These are phyloP conservation scores for Kockovaella imperatae DNA, from an alignment of 768 basidiomycete species.

Conservation along the genomic window DNA sequence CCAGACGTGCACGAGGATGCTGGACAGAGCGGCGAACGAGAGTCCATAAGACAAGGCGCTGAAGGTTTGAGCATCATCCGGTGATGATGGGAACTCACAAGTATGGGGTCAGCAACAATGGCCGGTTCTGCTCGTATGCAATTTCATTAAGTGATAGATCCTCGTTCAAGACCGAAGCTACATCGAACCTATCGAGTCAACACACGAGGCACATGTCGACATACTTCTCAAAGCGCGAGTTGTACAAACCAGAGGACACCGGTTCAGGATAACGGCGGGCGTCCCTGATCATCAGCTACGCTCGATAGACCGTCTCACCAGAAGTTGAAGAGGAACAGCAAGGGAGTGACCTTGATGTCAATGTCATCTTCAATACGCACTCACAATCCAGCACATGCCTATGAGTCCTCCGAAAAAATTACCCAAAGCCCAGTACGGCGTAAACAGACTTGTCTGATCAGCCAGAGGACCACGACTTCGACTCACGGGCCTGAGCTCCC, in stretches of 20 bases:
- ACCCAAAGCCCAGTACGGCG: constrained; percentile 42
- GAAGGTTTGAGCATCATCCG: not conserved
- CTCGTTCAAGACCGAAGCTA: constrained; percentile 39
- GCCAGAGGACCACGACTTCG: no score
- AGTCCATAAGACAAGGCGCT: constrained; percentile 43
- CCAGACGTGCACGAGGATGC: constrained; percentile 42
- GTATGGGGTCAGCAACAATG: constrained; percentile 43
- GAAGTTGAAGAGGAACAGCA: constrained; percentile 39
- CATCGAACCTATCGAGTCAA: constrained; percentile 37
- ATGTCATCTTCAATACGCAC: constrained; percentile 1
- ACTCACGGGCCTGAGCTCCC: constrained; percentile 41
- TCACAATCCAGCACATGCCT: constrained; percentile 42
- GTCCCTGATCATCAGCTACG: constrained; percentile 16
- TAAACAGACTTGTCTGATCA: no score
- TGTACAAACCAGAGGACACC: constrained; percentile 40
- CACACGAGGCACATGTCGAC: not conserved
- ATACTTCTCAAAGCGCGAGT: constrained; percentile 35
- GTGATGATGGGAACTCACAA: constrained; percentile 29
- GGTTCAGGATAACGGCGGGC: constrained; percentile 39
- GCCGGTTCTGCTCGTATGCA: constrained; percentile 39
- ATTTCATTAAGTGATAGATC: constrained; percentile 42
- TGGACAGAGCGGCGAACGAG: constrained; percentile 42
- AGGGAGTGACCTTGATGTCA: constrained; percentile 22
- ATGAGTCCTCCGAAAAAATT: constrained; percentile 44
- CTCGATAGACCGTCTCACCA: constrained; percentile 20